phyloP scores from a whole-genome alignment of 2,329 filamentous ascomycete genomes.

The Aureobasidium sp. region DNA sequence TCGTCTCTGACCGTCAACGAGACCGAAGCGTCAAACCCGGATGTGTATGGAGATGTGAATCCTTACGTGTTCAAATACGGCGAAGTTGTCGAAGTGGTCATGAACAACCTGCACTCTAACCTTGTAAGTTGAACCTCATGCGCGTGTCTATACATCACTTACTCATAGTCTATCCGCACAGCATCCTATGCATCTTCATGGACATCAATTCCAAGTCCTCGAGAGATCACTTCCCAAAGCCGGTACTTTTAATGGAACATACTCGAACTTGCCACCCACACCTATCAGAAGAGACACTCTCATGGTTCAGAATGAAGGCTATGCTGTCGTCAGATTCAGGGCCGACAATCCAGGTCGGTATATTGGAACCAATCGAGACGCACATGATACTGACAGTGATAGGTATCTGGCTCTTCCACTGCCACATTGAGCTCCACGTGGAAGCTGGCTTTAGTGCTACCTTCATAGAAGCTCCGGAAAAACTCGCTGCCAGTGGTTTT shows the following conservation, averaged over 20 bases:
- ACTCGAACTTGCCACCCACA: slow-evolving; percentile 21
- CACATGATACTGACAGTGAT: slow-evolving; percentile 10
- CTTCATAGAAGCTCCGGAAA: slow-evolving; percentile 28
- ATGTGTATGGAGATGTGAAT: slow-evolving; percentile 44
- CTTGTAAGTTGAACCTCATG: slow-evolving; percentile 15
- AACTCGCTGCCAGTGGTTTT: slow-evolving; percentile 50
- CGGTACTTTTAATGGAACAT: slow-evolving; percentile 19
- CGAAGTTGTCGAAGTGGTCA: slow-evolving; percentile 19
- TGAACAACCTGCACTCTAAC: slow-evolving; percentile 47
- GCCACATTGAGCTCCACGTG: slow-evolving; percentile 23
- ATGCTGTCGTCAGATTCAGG: slow-evolving; percentile 31
- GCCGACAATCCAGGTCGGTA: slow-evolving; percentile 32
- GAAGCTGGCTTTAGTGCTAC: slow-evolving; percentile 5
- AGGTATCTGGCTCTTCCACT: slow-evolving; percentile 34
- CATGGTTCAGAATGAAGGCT: slow-evolving; percentile 30
- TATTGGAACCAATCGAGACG: slow-evolving; percentile 10
- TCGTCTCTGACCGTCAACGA: slow-evolving; percentile 58
- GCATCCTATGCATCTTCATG: slow-evolving; percentile 44
- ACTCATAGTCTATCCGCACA: not conserved
- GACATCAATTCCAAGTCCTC: slow-evolving; percentile 27
- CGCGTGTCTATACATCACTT: not conserved
- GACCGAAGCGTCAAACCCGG: slow-evolving; percentile 41
- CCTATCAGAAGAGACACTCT: slow-evolving; percentile 31
- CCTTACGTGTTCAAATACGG: slow-evolving; percentile 44
- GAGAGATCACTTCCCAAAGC: slow-evolving; percentile 20